Evolutionary conservation across 805 yeast genomes (phyloP), one percentile per base, ranked within the genome.

Genomic region (Candida morakotiae): DNA sequence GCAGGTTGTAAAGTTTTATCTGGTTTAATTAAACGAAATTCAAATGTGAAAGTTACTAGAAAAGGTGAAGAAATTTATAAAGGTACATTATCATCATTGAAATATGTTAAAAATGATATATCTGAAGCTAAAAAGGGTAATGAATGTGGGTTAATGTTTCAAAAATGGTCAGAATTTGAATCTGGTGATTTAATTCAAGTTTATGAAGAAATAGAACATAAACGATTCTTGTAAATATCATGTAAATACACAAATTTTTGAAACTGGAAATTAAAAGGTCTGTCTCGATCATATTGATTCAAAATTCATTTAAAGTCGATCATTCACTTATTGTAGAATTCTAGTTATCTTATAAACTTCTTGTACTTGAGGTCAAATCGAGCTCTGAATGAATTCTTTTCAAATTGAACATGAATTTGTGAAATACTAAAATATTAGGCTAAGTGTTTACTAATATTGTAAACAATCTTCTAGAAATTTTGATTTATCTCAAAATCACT

Each of bases 131-230:
- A 76, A 40, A 89, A 86, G 60, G 97, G 96, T 20, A 74, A 75
- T 20, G 98, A 93, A 49, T 93, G 97, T 67, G 98, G 98, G 37
- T 55, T 91, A 17, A 65, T 87, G 0, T 79, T 93, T 45, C 77
- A 70, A 2, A 62, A 64, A 29, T 87, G 87, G 81, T 77, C 75
- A 29, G 74, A 68, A 21, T 84, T 83, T 51, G 73, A 79, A 47
- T 79, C 67, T 14, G 96, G 94, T 13, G 98, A 93, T 60, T 51
- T 67, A 3, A 68, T 93, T 18, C 82, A 86, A 52, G 81, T 79
- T 2, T 79, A 73, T 46, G 95, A 88, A 57, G 84, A 81, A 45
- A 64, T 77, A 5, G 56, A 51, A 27, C 67, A 66, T 34, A 64
- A 62, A 33, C 49, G 71, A 29, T 67, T 45, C 49, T 54, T 63